These are phyloP conservation scores for Aspergillus vadensis DNA, from an alignment of 2,329 filamentous ascomycete species.

Conservation along the genomic window DNA sequence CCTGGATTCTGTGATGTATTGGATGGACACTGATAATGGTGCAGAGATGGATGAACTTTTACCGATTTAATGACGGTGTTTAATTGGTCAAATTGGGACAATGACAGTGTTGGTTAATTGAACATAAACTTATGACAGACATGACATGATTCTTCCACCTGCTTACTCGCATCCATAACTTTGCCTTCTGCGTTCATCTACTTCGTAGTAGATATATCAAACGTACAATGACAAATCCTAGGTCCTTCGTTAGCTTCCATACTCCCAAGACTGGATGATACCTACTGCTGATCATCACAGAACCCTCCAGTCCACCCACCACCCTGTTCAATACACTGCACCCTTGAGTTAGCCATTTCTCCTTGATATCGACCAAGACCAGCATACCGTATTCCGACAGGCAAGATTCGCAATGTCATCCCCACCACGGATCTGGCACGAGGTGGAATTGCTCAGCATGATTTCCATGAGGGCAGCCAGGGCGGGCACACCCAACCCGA, in stretches of 20 bases:
- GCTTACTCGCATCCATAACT: background rate
- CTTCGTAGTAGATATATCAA: background rate
- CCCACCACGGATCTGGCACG: conserved; percentile 17
- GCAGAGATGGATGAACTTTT: conserved; percentile 45
- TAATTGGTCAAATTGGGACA: conserved; percentile 13
- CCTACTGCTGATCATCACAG: conserved; percentile 20
- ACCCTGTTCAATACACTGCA: conserved; percentile 18
- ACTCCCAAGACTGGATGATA: background rate
- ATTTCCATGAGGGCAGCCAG: conserved; percentile 7
- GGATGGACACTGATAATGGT: background rate
- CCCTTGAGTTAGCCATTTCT: background rate
- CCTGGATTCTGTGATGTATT: no score
- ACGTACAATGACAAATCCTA: conserved; percentile 23
- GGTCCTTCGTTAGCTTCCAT: background rate
- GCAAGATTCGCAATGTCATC: conserved; percentile 14
- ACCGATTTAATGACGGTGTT: conserved; percentile 39
- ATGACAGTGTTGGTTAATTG: background rate
- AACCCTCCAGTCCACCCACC: conserved; percentile 20
- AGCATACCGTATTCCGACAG: conserved; percentile 17
- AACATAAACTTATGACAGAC: background rate
- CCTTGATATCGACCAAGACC: no score
- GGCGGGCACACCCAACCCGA: background rate
- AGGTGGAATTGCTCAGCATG: conserved; percentile 7
- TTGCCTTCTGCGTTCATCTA: no score
- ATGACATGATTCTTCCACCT: background rate